Evolutionary conservation across 768 basidiomycete genomes (phyloP).

Genomic region (Agaricus subrufescens): DNA sequence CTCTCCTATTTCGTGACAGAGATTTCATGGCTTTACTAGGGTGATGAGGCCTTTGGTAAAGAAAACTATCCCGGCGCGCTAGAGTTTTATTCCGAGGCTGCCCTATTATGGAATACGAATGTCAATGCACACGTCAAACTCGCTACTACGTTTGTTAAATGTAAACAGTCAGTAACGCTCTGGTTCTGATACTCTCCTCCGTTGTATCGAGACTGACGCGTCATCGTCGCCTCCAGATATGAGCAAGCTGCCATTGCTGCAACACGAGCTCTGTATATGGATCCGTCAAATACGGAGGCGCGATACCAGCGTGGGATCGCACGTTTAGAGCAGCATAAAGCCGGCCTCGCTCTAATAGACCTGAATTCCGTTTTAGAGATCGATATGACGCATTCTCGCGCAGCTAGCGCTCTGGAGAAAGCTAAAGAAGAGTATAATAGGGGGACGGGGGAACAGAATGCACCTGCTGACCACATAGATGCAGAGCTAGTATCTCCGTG

Average conservation of each 20-base stretch:
- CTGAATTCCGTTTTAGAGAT: slow-evolving; percentile 20
- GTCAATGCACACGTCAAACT: slow-evolving; percentile 29
- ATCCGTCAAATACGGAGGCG: slow-evolving; percentile 34
- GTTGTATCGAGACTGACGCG: no score
- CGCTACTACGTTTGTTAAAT: slow-evolving; percentile 30
- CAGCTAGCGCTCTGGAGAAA: slow-evolving; percentile 14
- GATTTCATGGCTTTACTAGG: slow-evolving; percentile 17
- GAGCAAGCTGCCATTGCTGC: slow-evolving; percentile 35
- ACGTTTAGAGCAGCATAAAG: slow-evolving; percentile 28
- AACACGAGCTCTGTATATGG: slow-evolving; percentile 27
- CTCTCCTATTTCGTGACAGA: no score
- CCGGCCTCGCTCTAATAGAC: slow-evolving; percentile 24
- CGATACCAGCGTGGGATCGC: slow-evolving; percentile 38
- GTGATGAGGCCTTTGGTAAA: slow-evolving; percentile 25
- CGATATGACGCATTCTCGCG: slow-evolving; percentile 15
- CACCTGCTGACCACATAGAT: slow-evolving; percentile 10
- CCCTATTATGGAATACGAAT: slow-evolving; percentile 27
- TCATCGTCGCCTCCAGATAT: slow-evolving; percentile 20
- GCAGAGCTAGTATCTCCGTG: slow-evolving; percentile 16
- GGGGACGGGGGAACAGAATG: slow-evolving; percentile 9
- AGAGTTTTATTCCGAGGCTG: slow-evolving; percentile 29
- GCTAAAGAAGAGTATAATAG: slow-evolving; percentile 13
- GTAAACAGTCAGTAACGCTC: slow-evolving; percentile 21
- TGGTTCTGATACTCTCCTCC: no score
- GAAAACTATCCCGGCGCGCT: slow-evolving; percentile 28